These are phyloP conservation scores for Suillus subaureus DNA, from an alignment of 768 basidiomycete species.

Conservation along the genomic window DNA sequence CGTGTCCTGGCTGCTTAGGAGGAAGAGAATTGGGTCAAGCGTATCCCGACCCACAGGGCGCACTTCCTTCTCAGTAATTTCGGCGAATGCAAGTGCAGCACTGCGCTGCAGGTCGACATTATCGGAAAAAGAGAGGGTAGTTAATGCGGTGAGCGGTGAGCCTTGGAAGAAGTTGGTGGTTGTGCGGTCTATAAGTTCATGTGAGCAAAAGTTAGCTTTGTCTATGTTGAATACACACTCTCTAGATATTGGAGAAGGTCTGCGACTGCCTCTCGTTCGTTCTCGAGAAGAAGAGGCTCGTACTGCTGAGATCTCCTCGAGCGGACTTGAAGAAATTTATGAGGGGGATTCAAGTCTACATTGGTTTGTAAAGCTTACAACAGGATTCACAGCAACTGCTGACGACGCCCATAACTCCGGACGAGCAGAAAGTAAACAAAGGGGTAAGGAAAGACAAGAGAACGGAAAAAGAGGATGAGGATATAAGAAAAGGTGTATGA, in stretches of 20 bases:
- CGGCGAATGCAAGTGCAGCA: conserved; percentile 96
- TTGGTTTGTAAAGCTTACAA: conserved; percentile 51
- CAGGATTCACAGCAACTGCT: conserved; percentile 84
- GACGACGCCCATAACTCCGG: conserved; percentile 65
- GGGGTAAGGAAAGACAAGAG: conserved; percentile 2
- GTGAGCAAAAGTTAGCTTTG: conserved; percentile 8
- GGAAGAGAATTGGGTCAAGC: conserved; percentile 95
- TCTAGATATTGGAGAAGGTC: conserved; percentile 97
- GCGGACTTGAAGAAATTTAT: conserved; percentile 53
- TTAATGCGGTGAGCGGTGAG: conserved; percentile 87
- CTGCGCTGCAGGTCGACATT: conserved; percentile 99
- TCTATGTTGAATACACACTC: conserved; percentile 56
- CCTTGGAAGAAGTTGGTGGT: conserved; percentile 99
- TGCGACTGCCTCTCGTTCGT: conserved; percentile 97
- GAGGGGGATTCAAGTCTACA: conserved; percentile 12
- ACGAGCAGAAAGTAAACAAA: conserved; percentile 5
- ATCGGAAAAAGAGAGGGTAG: conserved; percentile 97
- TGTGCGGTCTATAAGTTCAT: conserved; percentile 71
- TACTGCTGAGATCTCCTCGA: conserved; percentile 85
- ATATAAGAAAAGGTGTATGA: conserved; percentile 11
- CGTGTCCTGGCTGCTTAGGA: conserved; percentile 95
- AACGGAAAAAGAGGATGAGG: conserved; percentile 13
- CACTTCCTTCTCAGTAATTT: conserved; percentile 99
- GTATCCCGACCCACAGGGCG: conserved; percentile 96
- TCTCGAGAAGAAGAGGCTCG: conserved; percentile 85